A percentile compares a stretch with the other conserved stretches of the same genome.
Evolutionary conservation across 2,329 filamentous ascomycete genomes (phyloP).

Genomic region (Biscogniauxia marginata): DNA sequence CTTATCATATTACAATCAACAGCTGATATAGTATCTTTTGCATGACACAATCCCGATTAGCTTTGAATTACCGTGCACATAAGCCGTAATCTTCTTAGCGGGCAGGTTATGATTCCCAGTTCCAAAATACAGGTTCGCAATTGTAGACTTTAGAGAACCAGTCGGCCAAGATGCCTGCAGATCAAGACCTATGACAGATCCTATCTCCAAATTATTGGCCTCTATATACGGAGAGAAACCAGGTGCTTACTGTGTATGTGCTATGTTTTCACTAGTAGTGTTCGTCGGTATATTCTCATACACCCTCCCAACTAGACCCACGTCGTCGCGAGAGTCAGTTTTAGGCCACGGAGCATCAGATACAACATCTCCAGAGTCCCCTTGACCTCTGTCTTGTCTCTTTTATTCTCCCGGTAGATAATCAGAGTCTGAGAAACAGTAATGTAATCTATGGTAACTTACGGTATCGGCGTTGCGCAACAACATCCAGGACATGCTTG

Average conservation of each 20-base stretch:
- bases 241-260: neutral
- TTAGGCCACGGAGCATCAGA: neutral
- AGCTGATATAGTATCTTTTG: too few species aligned
- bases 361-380: neutral
- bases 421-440: constrained; percentile 8
- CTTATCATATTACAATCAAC: too few species aligned
- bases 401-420: constrained; percentile 9
- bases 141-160: neutral
- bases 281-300: neutral
- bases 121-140: neutral
- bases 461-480: constrained; percentile 56
- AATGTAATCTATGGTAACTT: constrained; percentile 8
- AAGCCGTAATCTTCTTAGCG: too few species aligned
- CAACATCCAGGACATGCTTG: constrained; percentile 52
- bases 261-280: neutral
- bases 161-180: neutral
- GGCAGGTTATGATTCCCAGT: neutral
- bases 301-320: neutral
- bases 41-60: too few species aligned
- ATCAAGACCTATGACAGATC: neutral
- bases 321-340: neutral
- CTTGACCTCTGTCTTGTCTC: constrained; percentile 6
- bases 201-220: neutral
- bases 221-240: neutral
- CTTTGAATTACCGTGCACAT: too few species aligned